Evolutionary conservation across 225 moss, liverwort and hornwort genomes (phyloP).

Genomic region (Polytrichum formosum): DNA sequence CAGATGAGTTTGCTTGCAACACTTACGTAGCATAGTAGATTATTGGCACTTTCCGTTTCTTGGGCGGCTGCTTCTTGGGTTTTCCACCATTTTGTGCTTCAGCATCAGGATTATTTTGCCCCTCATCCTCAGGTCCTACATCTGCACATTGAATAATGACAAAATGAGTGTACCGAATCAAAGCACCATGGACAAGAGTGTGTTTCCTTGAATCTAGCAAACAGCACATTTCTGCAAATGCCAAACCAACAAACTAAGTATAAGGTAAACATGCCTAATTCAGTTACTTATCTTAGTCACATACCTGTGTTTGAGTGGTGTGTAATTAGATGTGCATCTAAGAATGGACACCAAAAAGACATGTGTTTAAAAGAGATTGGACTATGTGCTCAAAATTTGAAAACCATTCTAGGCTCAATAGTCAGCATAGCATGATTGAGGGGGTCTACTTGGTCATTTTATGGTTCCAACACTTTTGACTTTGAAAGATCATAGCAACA

Average conservation of each 20-base stretch:
- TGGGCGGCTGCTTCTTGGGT: constrained; percentile 14
- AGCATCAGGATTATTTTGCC: constrained; percentile 3
- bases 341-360: too few species aligned
- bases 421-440: not conserved
- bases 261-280: too few species aligned
- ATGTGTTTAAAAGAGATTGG: too few species aligned
- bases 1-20: not conserved
- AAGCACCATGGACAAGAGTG: not conserved
- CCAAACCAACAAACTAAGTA: not conserved
- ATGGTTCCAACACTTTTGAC: too few species aligned
- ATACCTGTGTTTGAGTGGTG: too few species aligned
- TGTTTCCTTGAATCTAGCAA: too few species aligned
- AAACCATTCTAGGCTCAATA: too few species aligned
- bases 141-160: not conserved
- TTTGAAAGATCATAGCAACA: too few species aligned
- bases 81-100: constrained; percentile 17
- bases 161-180: not conserved
- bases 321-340: too few species aligned
- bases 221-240: too few species aligned
- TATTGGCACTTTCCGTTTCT: constrained; percentile 40
- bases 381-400: too few species aligned
- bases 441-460: not conserved
- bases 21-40: constrained; percentile 72
- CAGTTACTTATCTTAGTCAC: too few species aligned
- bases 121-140: constrained; percentile 23